Conservation (phyloP, 495 filamentous ascomycete genomes). For the Neurospora discreta region DNA sequence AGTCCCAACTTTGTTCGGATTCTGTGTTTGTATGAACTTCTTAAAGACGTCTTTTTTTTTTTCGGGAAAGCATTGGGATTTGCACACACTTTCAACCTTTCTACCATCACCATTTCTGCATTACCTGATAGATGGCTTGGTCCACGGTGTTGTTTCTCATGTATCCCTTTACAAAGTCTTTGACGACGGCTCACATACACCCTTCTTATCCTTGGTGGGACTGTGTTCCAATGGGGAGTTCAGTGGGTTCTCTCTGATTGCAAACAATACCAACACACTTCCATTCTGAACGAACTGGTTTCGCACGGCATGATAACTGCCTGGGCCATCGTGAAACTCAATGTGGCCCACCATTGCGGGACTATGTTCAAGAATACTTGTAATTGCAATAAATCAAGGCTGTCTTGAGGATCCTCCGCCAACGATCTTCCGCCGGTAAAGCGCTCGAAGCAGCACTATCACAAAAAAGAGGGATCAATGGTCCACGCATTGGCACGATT, state of each 20-base stretch:
- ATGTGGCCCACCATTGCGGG: not conserved
- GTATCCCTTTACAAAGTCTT: not conserved
- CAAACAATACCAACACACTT: slow-evolving; percentile 5
- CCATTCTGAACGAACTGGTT: not conserved
- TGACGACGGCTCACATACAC: not conserved
- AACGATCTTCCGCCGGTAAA: not conserved
- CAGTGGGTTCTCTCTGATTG: not conserved
- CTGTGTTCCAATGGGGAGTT: not conserved
- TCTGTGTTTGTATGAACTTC: not conserved
- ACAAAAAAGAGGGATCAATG: not conserved
- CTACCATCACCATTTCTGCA: not conserved
- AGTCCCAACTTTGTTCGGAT: not conserved
- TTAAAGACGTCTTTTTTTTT: slow-evolving; percentile 3
- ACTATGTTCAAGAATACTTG: not conserved
- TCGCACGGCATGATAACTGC: not conserved
- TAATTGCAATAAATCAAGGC: not conserved
- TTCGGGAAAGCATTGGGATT: slow-evolving; percentile 1
- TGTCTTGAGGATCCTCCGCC: not conserved
- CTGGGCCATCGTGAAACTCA: not conserved
- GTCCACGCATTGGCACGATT: not conserved
- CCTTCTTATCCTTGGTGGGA: not conserved
- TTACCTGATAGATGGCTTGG: not conserved
- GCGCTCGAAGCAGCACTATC: not conserved
- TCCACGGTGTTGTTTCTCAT: not conserved
- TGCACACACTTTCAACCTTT: not conserved